Percentiles rank a stretch among this genome's conserved stretches.
Conservation (phyloP, 306 rosid species). For the Vigna unguiculata region DNA sequence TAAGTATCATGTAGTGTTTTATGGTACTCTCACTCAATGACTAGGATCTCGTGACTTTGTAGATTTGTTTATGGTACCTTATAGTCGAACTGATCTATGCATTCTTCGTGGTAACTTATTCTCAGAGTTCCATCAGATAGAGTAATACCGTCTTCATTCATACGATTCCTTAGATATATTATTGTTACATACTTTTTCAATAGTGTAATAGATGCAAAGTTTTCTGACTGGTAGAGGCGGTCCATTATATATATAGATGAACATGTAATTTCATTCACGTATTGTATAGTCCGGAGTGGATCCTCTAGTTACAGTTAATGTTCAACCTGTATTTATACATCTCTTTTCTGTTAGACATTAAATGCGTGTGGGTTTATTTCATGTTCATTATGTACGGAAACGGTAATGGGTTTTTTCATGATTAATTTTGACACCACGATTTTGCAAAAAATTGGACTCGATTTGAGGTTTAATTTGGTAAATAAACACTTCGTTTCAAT, state of each 20-base stretch:
- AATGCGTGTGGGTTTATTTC: neutral
- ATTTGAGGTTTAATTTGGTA: neutral
- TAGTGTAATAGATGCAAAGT: conserved; percentile 12
- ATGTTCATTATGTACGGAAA: neutral
- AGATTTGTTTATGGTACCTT: conserved; percentile 40
- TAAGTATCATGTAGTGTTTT: conserved; percentile 17
- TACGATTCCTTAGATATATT: conserved; percentile 17
- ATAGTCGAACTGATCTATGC: conserved; percentile 45
- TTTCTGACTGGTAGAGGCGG: conserved; percentile 28
- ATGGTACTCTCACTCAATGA: conserved; percentile 43
- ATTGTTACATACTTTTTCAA: neutral
- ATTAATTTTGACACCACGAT: neutral
- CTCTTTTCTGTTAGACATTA: neutral
- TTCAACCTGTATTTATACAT: neutral
- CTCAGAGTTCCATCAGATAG: conserved; percentile 32
- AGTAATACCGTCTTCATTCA: conserved; percentile 7
- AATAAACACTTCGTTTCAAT: neutral
- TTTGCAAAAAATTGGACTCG: neutral
- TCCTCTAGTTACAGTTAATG: neutral
- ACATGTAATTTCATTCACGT: conserved; percentile 11
- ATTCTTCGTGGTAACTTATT: conserved; percentile 45
- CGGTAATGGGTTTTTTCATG: neutral
- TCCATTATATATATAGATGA: neutral
- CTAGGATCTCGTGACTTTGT: conserved; percentile 40
- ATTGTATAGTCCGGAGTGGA: neutral